A percentile compares a stretch with the other conserved stretches of the same genome.
Conservation (phyloP, 495 filamentous ascomycete genomes). For the Lepidopterella palustris region DNA sequence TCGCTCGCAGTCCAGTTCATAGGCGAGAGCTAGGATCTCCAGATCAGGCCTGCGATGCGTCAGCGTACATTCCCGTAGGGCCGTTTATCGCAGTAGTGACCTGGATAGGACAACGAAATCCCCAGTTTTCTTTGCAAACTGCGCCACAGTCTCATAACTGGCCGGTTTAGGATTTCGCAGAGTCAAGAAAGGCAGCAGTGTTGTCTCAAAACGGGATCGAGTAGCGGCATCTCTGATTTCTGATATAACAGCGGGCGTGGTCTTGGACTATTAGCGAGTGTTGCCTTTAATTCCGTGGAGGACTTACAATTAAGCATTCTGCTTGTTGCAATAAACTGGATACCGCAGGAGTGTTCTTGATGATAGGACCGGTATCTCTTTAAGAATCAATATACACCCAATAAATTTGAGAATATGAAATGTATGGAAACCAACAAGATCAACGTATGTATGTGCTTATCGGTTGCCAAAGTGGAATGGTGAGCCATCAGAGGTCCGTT, state of each 20-base stretch:
- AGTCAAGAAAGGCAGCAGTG: constrained; percentile 75
- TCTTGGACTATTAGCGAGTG: constrained; percentile 47
- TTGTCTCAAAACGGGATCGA: constrained; percentile 69
- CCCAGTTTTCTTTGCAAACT: constrained; percentile 84
- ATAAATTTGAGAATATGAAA: too few relatives aligned
- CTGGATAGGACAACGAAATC: constrained; percentile 76
- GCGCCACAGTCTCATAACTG: constrained; percentile 70
- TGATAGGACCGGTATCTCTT: constrained; percentile 88
- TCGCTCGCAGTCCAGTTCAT: constrained; percentile 80
- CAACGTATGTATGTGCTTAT: too few relatives aligned
- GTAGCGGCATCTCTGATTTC: constrained; percentile 88
- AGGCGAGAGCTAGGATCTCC: constrained; percentile 79
- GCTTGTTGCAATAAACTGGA: constrained; percentile 70
- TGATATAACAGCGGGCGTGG: constrained; percentile 75
- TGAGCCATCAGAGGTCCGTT: too few relatives aligned
- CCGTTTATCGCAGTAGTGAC: neutral
- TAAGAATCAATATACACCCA: too few relatives aligned
- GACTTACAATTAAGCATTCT: constrained; percentile 42
- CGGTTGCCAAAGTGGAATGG: too few relatives aligned
- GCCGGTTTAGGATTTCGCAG: constrained; percentile 64
- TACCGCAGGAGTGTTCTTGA: constrained; percentile 77
- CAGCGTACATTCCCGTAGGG: neutral
- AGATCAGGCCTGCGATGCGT: constrained; percentile 59
- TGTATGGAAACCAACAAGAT: too few relatives aligned
- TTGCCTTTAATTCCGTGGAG: neutral